phyloP scores from a whole-genome alignment of 805 yeast genomes.

The Starmerella vaccinii region DNA sequence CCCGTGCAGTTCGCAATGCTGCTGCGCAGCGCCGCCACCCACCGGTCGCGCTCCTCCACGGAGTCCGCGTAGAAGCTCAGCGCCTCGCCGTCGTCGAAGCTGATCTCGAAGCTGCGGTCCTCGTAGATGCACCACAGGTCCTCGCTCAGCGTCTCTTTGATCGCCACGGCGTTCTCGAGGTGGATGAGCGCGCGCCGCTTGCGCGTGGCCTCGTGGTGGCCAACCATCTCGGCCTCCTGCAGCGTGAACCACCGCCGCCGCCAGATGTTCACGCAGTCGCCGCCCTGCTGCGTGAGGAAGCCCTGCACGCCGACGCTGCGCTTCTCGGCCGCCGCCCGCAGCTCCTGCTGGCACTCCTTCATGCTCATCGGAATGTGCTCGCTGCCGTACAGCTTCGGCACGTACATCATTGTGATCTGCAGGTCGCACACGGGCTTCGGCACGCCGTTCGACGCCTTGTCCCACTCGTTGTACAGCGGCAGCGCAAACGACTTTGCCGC shows the following conservation, averaged over 20 bases:
- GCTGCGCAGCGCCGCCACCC: constrained; percentile 54
- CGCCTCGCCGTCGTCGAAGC: constrained; percentile 68
- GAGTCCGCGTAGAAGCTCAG: constrained; percentile 81
- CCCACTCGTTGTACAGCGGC: constrained; percentile 79
- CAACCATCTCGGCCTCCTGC: constrained; percentile 57
- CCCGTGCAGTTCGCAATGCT: constrained; percentile 35
- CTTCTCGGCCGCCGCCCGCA: constrained; percentile 28
- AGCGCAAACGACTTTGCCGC: constrained; percentile 42
- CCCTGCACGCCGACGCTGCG: constrained; percentile 43
- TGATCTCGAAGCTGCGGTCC: constrained; percentile 64
- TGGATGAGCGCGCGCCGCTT: constrained; percentile 69
- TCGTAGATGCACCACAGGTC: constrained; percentile 57
- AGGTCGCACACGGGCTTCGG: constrained; percentile 60
- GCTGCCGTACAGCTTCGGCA: constrained; percentile 44
- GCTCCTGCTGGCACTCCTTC: constrained; percentile 31
- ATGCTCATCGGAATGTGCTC: constrained; percentile 53
- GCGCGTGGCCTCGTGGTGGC: constrained; percentile 61
- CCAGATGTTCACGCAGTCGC: constrained; percentile 66
- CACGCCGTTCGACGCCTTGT: constrained; percentile 33
- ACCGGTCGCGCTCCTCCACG: constrained; percentile 45
- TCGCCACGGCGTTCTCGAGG: constrained; percentile 52
- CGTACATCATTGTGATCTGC: constrained; percentile 53
- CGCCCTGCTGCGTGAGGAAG: constrained; percentile 80
- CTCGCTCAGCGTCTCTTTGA: constrained; percentile 35
- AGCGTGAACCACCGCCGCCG: constrained; percentile 67